These are phyloP conservation scores for Lasiodiplodia sp. DNA, from an alignment of 2,329 filamentous ascomycete genomes.

Conservation along the genomic window DNA sequence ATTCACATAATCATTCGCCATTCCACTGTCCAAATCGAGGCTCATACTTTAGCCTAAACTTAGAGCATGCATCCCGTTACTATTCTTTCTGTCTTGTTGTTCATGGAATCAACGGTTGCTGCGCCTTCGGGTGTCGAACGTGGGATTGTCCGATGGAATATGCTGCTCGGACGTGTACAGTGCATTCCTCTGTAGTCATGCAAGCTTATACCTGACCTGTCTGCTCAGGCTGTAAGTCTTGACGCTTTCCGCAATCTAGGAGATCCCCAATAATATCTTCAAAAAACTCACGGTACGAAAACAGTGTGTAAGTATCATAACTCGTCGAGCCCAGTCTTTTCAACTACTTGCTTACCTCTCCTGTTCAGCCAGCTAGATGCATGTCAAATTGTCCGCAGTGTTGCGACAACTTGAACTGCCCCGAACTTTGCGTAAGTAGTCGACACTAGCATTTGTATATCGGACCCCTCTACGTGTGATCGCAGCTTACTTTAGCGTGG, in stretches of 20 bases:
- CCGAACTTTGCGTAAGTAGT: slow-evolving; percentile 17
- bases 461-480: neutral
- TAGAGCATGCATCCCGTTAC: neutral
- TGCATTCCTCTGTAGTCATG: neutral
- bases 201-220: neutral
- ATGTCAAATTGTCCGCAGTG: slow-evolving; percentile 1
- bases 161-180: slow-evolving; percentile 17
- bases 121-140: neutral
- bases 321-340: too few relatives aligned
- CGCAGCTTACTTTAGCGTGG: neutral
- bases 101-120: neutral
- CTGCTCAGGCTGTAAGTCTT: slow-evolving; percentile 3
- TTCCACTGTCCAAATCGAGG: neutral
- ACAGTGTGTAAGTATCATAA: slow-evolving; percentile 3
- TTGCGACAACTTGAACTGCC: slow-evolving; percentile 14
- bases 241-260: neutral
- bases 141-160: slow-evolving; percentile 9
- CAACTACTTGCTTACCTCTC: neutral
- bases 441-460: neutral
- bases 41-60: neutral
- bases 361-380: slow-evolving; percentile 1
- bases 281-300: neutral
- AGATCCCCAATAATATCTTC: neutral
- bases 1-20: neutral
- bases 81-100: neutral